Base-by-base conservation (phyloP, 495 filamentous ascomycete genomes). In the Coniosporium apollinis region DNA sequence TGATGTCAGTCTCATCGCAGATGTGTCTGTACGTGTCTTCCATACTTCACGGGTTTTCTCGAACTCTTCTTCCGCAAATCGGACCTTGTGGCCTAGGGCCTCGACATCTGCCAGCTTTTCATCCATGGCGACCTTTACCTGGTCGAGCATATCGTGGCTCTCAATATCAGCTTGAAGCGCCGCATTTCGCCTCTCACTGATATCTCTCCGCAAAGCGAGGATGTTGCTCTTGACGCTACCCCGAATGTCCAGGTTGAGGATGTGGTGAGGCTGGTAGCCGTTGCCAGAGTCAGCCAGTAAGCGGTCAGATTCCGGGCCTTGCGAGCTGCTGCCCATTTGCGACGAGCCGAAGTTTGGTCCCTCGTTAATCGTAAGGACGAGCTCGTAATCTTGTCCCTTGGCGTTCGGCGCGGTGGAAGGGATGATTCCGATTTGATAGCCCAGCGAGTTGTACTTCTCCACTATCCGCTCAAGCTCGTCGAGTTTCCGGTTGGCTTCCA, bases 61-160 rank as follows among this genome's bases (percentile, higher is more conserved):
- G 48, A 85, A 93, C 49, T 96, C 89, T 52, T 91, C 83, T 49
- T 91, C 76, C 6, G 85, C 84, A 2, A 78, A 79, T 31, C 78
- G 69, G 24, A 86, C 75, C 40, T 75, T 67, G 53, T 93, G 85
- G 41, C 82, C 78, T n/a, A 99, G 61, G 6, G 80, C 75, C 51
- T 94, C 89, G 6, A 96, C 79, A 57, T 99, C 89, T 44, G 74
- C 76, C 28, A 73, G 65, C 55, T 92, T 93, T 54, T 99, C 89
- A 45, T 91, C 84, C 58, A 96, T 82, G 16, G 82, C 82, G 58
- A 96, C 89, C 53, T 82, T 83, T 54, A 91, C 83, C 36, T 79
- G 77, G 45, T 94, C 84, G 19, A 96, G 74, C 35, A 89, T 67
- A 50, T 96, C 87, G 39, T 86, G 78, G 36, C 85, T 79, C 36